phyloP scores from a whole-genome alignment of 164 flowering plant species.

The Sextonia rubra region DNA sequence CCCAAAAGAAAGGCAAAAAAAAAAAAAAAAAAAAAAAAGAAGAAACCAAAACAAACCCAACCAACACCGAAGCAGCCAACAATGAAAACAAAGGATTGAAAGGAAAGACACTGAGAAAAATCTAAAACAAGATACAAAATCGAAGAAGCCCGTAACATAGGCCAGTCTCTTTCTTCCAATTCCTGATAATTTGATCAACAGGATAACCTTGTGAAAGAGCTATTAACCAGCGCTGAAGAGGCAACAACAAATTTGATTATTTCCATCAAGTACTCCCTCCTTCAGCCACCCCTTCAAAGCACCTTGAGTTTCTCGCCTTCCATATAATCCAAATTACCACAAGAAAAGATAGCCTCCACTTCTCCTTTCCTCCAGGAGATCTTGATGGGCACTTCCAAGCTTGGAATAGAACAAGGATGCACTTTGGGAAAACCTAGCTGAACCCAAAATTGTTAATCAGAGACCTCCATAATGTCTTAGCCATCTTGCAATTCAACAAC shows the following conservation, averaged over 20 bases:
- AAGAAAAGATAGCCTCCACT: not conserved
- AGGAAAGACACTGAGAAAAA: not conserved
- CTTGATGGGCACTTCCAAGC: not conserved
- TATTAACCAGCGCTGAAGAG: not conserved
- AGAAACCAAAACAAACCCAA: not conserved
- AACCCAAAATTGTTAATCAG: not conserved
- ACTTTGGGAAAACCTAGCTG: not conserved
- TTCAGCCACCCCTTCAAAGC: too few species aligned
- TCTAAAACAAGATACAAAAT: not conserved
- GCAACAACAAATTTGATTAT: not conserved
- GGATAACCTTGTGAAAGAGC: not conserved
- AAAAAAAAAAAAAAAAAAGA: too few species aligned
- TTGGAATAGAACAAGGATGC: not conserved
- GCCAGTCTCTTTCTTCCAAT: not conserved
- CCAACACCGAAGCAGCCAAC: not conserved
- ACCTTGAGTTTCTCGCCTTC: not conserved
- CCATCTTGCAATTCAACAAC: too few species aligned
- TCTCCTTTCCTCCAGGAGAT: not conserved
- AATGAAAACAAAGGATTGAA: not conserved
- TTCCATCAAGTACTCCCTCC: not conserved
- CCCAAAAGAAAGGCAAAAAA: too few species aligned
- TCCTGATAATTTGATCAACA: not conserved
- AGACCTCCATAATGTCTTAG: not conserved
- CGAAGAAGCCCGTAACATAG: not conserved
- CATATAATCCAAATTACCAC: not conserved